Evolutionary conservation across 2,329 filamentous ascomycete genomes (phyloP), one percentile per base, ranked within the genome.

Genomic region (Xylariaceae sp.): DNA sequence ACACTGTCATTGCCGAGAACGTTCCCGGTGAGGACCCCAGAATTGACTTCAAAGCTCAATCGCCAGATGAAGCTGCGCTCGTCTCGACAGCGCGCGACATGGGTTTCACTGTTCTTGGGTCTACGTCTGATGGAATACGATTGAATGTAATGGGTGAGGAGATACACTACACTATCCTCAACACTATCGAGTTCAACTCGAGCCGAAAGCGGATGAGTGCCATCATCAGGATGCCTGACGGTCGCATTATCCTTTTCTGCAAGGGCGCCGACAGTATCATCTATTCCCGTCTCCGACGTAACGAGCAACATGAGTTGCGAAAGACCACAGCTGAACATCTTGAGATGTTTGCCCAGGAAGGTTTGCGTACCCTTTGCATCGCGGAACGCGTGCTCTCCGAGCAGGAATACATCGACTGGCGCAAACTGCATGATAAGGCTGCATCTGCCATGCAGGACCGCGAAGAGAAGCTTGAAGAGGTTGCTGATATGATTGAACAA

Each of bases 211-310:
- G 94, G 66, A 99, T 99, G 94, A 97, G 92, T 75, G 90, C 92
- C 1, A 97, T 99, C 66, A 87, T 99, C 54, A 85, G 89, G 59
- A 96, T 97, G 92, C 93, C 94, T 0, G 86, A 97, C 73, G 88
- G 89, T 47, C 87, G 82, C 60, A 97, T 99, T 62, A 81, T 94
- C 57, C 81, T 99, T 0, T 96, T 95, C 75, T 99, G 94, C 80
- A 99, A 99, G 77, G 94, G 94, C 64, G 94, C 94, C 39, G 94
- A 99, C 73, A 97, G 91, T 69, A 89, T 97, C 69, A 97, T 99
- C 65, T 99, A 97, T 74, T 92, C 92, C 6, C 88, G 94, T 4
- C 80, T 99, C 61, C 90, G 87, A 75, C 85, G 83, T 64, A 92
- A 92, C 53, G 87, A 96, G 73, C 94, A 99, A 75, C 81, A 85